These are phyloP conservation scores for Stachybotrys echinatus DNA, from an alignment of 2,329 filamentous ascomycete species.

Conservation along the genomic window DNA sequence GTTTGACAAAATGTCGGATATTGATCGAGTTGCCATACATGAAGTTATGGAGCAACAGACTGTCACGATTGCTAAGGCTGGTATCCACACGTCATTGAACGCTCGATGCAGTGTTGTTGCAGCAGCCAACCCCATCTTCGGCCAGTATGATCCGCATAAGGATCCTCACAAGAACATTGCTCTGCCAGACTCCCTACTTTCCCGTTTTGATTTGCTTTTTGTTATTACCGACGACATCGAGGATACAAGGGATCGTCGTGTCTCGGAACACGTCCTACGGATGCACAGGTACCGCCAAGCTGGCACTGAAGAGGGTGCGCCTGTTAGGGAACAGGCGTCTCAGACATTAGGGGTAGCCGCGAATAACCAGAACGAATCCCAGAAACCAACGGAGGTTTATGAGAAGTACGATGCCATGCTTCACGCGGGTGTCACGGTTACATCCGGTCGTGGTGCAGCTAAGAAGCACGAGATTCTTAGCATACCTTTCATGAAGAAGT, in stretches of 20 bases:
- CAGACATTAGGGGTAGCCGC: constrained; percentile 86
- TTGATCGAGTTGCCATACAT: constrained; percentile 96
- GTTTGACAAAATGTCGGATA: constrained; percentile 99
- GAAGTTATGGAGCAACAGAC: constrained; percentile 99
- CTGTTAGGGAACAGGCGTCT: constrained; percentile 79
- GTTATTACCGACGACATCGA: constrained; percentile 98
- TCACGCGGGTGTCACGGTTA: constrained; percentile 81
- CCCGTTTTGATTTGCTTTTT: constrained; percentile 97
- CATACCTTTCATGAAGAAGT: constrained; percentile 99
- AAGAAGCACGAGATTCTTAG: constrained; percentile 84
- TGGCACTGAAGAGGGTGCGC: constrained; percentile 88
- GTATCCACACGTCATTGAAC: constrained; percentile 95
- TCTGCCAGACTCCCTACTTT: constrained; percentile 89
- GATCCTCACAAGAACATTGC: constrained; percentile 99
- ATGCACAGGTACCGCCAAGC: constrained; percentile 96
- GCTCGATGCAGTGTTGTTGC: constrained; percentile 95
- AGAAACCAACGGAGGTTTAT: constrained; percentile 78
- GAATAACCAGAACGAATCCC: constrained; percentile 68
- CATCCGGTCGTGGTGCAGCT: constrained; percentile 65
- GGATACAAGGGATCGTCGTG: constrained; percentile 80
- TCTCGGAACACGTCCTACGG: constrained; percentile 93
- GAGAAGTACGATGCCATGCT: constrained; percentile 97
- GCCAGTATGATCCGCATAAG: constrained; percentile 97
- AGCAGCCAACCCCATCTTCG: constrained; percentile 95
- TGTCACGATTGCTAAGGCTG: constrained; percentile 96